Conservation (phyloP, 2,329 filamentous ascomycete species). For the Onygenales sp. region DNA sequence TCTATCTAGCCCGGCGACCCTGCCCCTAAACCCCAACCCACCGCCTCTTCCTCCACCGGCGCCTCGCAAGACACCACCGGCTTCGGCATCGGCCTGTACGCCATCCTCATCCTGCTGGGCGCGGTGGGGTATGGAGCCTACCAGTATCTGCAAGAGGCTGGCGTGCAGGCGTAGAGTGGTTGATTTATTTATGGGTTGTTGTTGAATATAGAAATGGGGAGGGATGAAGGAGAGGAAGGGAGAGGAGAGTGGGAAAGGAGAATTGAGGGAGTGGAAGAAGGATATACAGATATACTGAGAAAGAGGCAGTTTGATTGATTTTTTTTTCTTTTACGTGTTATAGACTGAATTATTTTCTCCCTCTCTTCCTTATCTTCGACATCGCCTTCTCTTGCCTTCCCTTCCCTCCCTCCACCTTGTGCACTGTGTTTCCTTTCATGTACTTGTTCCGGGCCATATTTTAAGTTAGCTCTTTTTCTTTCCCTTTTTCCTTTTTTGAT, state of each 20-base stretch:
- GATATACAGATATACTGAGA: not conserved
- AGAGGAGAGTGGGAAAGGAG: not conserved
- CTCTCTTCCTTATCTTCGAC: too few species aligned
- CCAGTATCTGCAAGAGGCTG: constrained; percentile 61
- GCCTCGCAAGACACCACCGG: constrained; percentile 22
- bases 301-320: not conserved
- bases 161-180: not conserved
- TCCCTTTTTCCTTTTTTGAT: too few species aligned
- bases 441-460: too few species aligned
- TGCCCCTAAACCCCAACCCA: constrained; percentile 51
- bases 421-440: too few species aligned
- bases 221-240: not conserved
- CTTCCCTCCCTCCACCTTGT: too few species aligned
- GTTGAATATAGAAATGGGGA: not conserved
- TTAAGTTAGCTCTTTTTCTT: too few species aligned
- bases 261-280: not conserved
- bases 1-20: constrained; percentile 60
- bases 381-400: too few species aligned
- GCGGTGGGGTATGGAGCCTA: constrained; percentile 70
- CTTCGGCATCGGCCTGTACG: constrained; percentile 73
- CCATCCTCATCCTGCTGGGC: constrained; percentile 67
- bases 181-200: not conserved
- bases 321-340: too few species aligned
- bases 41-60: constrained; percentile 28
- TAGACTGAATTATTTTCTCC: too few species aligned